Conservation (phyloP, 768 basidiomycete species). For the Boletus tomentosulus region DNA sequence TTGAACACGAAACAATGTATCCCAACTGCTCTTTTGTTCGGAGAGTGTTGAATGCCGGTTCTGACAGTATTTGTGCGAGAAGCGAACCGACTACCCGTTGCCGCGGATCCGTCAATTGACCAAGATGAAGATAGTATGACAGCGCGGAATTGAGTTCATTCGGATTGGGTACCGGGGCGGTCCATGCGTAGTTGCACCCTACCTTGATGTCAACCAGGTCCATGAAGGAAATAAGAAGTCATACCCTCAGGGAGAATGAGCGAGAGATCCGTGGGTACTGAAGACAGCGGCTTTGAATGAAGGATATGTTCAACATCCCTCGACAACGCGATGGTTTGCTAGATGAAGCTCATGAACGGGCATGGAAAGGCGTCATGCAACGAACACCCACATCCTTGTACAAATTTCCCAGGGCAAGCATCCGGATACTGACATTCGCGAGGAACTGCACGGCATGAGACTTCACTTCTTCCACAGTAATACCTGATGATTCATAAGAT, state of each 20-base stretch:
- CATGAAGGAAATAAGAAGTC: conserved; percentile 7
- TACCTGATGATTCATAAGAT: conserved; percentile 39
- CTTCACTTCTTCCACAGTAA: conserved; percentile 69
- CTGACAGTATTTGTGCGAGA: conserved; percentile 79
- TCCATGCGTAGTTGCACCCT: conserved; percentile 73
- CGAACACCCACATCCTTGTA: conserved; percentile 62
- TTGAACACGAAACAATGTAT: conserved; percentile 73
- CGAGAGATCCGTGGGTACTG: conserved; percentile 37
- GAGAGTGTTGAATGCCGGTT: conserved; percentile 87
- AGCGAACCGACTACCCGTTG: conserved; percentile 66
- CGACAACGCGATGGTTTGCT: conserved; percentile 77
- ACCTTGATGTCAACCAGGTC: conserved; percentile 12
- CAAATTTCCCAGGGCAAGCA: conserved; percentile 81
- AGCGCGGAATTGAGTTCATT: conserved; percentile 85
- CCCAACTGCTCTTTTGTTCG: conserved; percentile 95
- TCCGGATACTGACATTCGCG: conserved; percentile 60
- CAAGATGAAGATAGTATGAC: conserved; percentile 82
- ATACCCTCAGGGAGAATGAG: conserved; percentile 71
- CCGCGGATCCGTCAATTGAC: conserved; percentile 57
- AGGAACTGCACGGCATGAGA: conserved; percentile 57
- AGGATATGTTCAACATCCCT: conserved; percentile 69
- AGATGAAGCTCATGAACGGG: conserved; percentile 8
- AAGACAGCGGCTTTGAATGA: conserved; percentile 42
- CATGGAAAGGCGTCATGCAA: not conserved
- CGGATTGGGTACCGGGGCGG: conserved; percentile 67